A percentile compares a stretch with the other conserved stretches of the same genome.
These are phyloP conservation scores for Paramarasmius palmivorus DNA, from an alignment of 1,284 basidiomycete species.

Conservation along the genomic window DNA sequence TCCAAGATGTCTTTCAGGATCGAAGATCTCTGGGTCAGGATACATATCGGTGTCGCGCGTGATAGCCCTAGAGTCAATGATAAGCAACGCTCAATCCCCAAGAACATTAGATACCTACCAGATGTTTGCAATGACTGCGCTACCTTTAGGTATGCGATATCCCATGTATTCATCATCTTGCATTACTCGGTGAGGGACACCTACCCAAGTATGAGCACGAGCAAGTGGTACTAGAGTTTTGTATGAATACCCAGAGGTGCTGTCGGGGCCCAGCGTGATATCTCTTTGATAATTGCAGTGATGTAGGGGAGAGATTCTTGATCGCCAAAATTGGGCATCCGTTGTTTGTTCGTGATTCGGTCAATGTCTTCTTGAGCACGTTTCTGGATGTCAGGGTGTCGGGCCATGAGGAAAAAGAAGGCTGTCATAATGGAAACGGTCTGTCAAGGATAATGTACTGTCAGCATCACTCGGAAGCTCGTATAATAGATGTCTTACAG, in stretches of 20 bases:
- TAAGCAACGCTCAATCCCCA: background rate
- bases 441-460: conserved; percentile 20
- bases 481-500: conserved; percentile 27
- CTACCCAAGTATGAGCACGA: conserved; percentile 14
- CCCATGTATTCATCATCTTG: conserved; percentile 29
- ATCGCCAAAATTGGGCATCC: conserved; percentile 35
- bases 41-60: conserved; percentile 34
- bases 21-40: conserved; percentile 30
- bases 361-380: conserved; percentile 34
- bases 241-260: conserved; percentile 26
- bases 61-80: background rate
- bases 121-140: conserved; percentile 27
- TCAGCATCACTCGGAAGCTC: conserved; percentile 5
- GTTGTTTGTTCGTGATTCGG: conserved; percentile 24
- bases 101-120: conserved; percentile 29
- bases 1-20: conserved; percentile 39
- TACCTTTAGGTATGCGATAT: conserved; percentile 28
- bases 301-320: conserved; percentile 33
- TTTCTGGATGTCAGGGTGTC: conserved; percentile 38
- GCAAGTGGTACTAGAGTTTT: conserved; percentile 19
- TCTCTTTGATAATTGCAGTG: conserved; percentile 35
- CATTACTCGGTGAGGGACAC: conserved; percentile 23
- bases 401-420: conserved; percentile 36
- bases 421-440: conserved; percentile 41
- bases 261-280: conserved; percentile 35